These are phyloP conservation scores for Mycena capillaripes DNA, from an alignment of 768 basidiomycete species.

Conservation along the genomic window DNA sequence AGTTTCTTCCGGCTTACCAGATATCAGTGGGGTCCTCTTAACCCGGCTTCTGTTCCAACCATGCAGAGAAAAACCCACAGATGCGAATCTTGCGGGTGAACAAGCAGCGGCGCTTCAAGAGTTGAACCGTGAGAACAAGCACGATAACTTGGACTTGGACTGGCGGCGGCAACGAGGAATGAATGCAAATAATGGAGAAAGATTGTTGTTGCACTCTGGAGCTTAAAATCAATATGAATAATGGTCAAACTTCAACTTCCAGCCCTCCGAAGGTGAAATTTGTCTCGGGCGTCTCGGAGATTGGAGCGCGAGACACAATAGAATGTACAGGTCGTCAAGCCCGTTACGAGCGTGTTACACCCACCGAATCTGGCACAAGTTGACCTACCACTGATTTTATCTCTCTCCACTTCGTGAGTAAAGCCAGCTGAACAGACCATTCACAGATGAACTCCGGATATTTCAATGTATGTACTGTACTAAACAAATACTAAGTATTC, in stretches of 20 bases:
- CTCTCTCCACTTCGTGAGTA: not conserved
- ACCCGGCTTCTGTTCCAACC: conserved; percentile 1
- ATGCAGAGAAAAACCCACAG: not conserved
- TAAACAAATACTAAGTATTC: not conserved
- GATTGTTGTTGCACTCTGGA: not conserved
- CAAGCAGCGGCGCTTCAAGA: not conserved
- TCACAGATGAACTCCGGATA: not conserved
- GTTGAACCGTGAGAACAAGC: not conserved
- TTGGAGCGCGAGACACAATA: too few species aligned
- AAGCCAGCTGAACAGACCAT: too few species aligned
- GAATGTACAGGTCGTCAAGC: too few species aligned
- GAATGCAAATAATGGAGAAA: not conserved
- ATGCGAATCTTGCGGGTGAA: conserved; percentile 4
- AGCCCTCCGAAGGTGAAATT: too few species aligned
- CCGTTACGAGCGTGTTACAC: not conserved
- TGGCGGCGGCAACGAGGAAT: not conserved
- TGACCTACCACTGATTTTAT: not conserved
- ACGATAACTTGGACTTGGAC: not conserved
- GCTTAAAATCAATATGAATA: not conserved
- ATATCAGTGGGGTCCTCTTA: not conserved
- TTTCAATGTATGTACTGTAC: not conserved
- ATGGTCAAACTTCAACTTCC: too few species aligned
- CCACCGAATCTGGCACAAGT: not conserved
- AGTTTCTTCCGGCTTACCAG: conserved; percentile 2
- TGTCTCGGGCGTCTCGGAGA: too few species aligned